Evolutionary conservation across 768 basidiomycete species (phyloP).

Genomic region (Kwoniella dejecticola): DNA sequence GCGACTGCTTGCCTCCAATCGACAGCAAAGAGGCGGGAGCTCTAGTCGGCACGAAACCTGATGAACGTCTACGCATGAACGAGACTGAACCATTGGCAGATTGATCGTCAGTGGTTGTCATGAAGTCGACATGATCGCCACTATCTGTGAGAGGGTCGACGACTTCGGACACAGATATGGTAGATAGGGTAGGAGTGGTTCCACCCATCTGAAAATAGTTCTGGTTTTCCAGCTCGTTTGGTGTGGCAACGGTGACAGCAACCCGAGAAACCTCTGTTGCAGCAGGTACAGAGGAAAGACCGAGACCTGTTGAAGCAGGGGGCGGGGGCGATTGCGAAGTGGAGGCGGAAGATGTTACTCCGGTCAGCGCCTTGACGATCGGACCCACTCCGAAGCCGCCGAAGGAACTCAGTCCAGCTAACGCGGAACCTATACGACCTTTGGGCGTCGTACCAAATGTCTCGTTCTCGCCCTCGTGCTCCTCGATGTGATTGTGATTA

Average conservation of each 20-base stretch:
- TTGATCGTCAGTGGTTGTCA: slow-evolving; percentile 39
- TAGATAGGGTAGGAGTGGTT: slow-evolving; percentile 46
- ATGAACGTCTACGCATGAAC: slow-evolving; percentile 17
- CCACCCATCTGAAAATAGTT: slow-evolving; percentile 25
- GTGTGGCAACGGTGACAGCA: slow-evolving; percentile 28
- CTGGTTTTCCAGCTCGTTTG: background rate
- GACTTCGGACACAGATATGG: slow-evolving; percentile 45
- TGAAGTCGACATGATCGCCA: slow-evolving; percentile 33
- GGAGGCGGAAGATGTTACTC: slow-evolving; percentile 24
- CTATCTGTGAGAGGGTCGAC: slow-evolving; percentile 35
- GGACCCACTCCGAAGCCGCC: slow-evolving; percentile 31
- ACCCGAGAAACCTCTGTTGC: slow-evolving; percentile 35
- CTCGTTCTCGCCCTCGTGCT: slow-evolving; percentile 21
- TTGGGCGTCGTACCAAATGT: slow-evolving; percentile 42
- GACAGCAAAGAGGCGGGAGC: slow-evolving; percentile 7
- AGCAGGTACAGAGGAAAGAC: slow-evolving; percentile 33
- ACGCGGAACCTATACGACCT: slow-evolving; percentile 36
- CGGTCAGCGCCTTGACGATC: slow-evolving; percentile 44
- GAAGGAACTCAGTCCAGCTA: slow-evolving; percentile 34
- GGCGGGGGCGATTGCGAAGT: background rate
- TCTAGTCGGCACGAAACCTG: background rate
- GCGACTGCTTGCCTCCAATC: slow-evolving; percentile 4
- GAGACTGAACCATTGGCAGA: slow-evolving; percentile 26
- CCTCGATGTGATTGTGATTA: slow-evolving; percentile 18
- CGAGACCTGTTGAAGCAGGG: slow-evolving; percentile 15